These are phyloP conservation scores for Zychaea mexicana DNA, from an alignment of 371 early-diverging fungal species.

Conservation along the genomic window DNA sequence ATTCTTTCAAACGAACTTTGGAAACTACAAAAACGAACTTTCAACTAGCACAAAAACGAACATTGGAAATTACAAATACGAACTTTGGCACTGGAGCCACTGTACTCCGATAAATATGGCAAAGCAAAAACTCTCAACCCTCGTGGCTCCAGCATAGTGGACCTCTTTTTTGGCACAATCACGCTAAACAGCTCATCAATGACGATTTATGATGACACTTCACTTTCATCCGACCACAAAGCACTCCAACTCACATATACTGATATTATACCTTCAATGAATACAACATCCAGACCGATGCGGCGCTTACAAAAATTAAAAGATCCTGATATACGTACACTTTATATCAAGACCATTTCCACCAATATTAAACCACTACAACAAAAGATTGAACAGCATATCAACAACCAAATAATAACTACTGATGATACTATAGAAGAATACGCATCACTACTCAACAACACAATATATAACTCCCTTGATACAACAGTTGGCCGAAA, in stretches of 20 bases:
- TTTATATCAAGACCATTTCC: not conserved
- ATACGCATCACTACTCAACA: not conserved
- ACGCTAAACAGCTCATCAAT: not conserved
- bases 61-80: not conserved
- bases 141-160: conserved; percentile 10
- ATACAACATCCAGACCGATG: not conserved
- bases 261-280: not conserved
- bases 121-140: not conserved
- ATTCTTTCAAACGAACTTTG: not conserved
- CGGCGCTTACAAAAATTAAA: not conserved
- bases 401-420: not conserved
- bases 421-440: not conserved
- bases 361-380: not conserved
- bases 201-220: not conserved
- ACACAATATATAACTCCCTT: conserved; percentile 5
- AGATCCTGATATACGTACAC: not conserved
- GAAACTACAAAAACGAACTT: not conserved
- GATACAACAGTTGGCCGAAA: conserved; percentile 5
- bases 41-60: not conserved
- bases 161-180: not conserved
- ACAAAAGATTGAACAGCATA: not conserved
- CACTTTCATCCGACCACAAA: conserved; percentile 7
- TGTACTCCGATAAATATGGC: not conserved
- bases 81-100: too few relatives aligned
- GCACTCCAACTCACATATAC: not conserved